Evolutionary conservation across 495 filamentous ascomycete species (phyloP).

Genomic region (Neurospora sp.): DNA sequence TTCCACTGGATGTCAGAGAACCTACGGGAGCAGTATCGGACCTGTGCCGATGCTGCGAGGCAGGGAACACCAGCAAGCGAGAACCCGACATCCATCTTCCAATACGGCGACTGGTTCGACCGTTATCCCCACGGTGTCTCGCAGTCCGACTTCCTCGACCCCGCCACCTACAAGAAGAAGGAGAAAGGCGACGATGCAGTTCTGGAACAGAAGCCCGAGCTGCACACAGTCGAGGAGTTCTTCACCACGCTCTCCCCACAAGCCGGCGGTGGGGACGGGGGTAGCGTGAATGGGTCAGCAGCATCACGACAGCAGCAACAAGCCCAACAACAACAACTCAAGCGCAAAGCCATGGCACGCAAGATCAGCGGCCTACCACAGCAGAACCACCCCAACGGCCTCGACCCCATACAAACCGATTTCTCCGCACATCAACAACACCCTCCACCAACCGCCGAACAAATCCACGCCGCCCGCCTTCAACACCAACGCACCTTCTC

Average conservation of each 20-base stretch:
- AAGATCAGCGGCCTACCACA: constrained; percentile 30
- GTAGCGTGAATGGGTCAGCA: constrained; percentile 19
- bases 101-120: constrained; percentile 97
- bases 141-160: constrained; percentile 71
- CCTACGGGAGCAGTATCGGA: constrained; percentile 78
- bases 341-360: constrained; percentile 34
- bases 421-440: constrained; percentile 19
- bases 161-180: constrained; percentile 53
- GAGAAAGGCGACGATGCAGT: constrained; percentile 71
- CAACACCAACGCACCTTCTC: constrained; percentile 31
- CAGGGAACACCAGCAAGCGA: constrained; percentile 41
- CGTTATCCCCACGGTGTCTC: constrained; percentile 90
- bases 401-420: constrained; percentile 34
- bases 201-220: constrained; percentile 72
- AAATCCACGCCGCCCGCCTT: constrained; percentile 24
- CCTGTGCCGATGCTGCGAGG: constrained; percentile 66
- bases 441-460: constrained; percentile 15
- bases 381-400: constrained; percentile 24
- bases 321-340: constrained; percentile 16
- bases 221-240: constrained; percentile 92
- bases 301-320: constrained; percentile 17
- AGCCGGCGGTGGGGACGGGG: constrained; percentile 19
- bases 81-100: constrained; percentile 61
- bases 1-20: constrained; percentile 94
- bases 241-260: constrained; percentile 73